Evolutionary conservation across 331 rosid species (phyloP).

Genomic region (Dryas integrifolia): DNA sequence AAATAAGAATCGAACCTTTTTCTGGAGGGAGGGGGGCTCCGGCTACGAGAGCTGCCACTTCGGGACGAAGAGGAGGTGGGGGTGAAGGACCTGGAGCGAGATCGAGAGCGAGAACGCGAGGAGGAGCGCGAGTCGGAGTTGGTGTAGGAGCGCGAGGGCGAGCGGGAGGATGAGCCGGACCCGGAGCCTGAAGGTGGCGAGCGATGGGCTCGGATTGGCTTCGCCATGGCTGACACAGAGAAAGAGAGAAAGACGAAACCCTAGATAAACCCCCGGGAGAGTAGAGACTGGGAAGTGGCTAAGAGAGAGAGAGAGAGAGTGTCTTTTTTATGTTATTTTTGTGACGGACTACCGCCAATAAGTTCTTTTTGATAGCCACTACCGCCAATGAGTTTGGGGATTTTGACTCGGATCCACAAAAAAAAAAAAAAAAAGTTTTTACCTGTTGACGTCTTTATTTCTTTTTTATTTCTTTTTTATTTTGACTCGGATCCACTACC

Average conservation of each 20-base stretch:
- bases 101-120: conserved; percentile 41
- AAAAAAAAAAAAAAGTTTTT: too few relatives aligned
- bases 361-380: too few relatives aligned
- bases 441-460: too few relatives aligned
- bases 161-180: conserved; percentile 58
- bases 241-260: conserved; percentile 37
- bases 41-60: conserved; percentile 62
- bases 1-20: conserved; percentile 42
- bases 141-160: conserved; percentile 46
- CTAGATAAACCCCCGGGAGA: conserved; percentile 56
- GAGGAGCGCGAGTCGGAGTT: conserved; percentile 55
- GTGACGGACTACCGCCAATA: too few relatives aligned
- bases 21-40: conserved; percentile 59
- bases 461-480: too few relatives aligned
- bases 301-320: background rate
- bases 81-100: conserved; percentile 45
- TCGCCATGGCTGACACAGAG: conserved; percentile 59
- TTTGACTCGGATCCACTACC: too few relatives aligned
- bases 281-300: background rate
- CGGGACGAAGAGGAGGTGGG: conserved; percentile 77
- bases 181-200: conserved; percentile 77
- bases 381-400: too few relatives aligned
- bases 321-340: background rate
- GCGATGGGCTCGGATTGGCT: conserved; percentile 87
- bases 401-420: too few relatives aligned